A percentile compares a stretch with the other conserved stretches of the same genome.
phyloP scores from a whole-genome alignment of 352 stramenopile species.

The Poterioochromonas sp. region DNA sequence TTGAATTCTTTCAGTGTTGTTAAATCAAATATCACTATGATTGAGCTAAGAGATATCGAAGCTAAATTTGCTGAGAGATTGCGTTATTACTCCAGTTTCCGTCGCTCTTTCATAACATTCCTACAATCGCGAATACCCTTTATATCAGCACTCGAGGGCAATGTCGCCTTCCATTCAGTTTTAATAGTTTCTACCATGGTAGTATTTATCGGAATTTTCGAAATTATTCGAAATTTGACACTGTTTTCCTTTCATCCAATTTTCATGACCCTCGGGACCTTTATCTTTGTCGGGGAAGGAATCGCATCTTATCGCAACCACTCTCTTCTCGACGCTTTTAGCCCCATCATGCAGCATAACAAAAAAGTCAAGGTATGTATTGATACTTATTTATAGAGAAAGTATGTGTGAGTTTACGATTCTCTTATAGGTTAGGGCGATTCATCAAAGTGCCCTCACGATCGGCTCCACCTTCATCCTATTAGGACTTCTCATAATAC shows the following conservation, averaged over 20 bases:
- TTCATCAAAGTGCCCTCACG: slow-evolving; percentile 25
- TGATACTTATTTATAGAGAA: neutral
- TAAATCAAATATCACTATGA: no score
- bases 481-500: slow-evolving; percentile 43
- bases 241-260: slow-evolving; percentile 37
- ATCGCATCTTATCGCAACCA: slow-evolving; percentile 43
- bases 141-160: neutral
- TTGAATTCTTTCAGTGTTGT: no score
- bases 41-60: neutral
- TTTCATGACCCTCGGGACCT: slow-evolving; percentile 41
- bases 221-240: neutral
- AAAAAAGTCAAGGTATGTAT: slow-evolving; percentile 39
- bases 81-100: neutral
- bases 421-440: neutral
- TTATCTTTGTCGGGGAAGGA: slow-evolving; percentile 40
- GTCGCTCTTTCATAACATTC: neutral
- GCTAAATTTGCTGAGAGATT: neutral
- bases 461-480: slow-evolving; percentile 35
- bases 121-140: neutral
- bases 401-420: neutral
- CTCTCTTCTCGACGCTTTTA: slow-evolving; percentile 43
- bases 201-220: neutral
- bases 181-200: neutral
- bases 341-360: slow-evolving; percentile 44
- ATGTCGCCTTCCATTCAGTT: neutral